A percentile compares a stretch with the other conserved stretches of the same genome.
These are phyloP conservation scores for Paratinospora sagittata DNA, from an alignment of 164 flowering plant species.

Conservation along the genomic window DNA sequence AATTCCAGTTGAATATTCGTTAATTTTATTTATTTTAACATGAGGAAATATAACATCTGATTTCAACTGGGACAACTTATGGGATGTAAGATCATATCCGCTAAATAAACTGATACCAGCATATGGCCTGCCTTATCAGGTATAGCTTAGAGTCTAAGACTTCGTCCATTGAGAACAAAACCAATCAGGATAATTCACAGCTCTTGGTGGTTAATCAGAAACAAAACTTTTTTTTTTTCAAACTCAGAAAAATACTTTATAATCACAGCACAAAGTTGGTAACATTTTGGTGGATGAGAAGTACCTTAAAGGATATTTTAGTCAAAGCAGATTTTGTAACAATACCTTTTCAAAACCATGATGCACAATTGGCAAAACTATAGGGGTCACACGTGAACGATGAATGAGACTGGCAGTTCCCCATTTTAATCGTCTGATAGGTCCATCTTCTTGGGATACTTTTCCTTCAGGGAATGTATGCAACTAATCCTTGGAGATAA, in stretches of 20 bases:
- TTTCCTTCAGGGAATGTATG: constrained; percentile 98
- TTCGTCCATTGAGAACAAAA: not conserved
- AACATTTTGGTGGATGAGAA: not conserved
- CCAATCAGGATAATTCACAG: not conserved
- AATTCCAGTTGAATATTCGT: not conserved
- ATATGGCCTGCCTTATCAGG: too few species aligned
- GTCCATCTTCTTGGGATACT: constrained; percentile 72
- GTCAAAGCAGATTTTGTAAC: not conserved
- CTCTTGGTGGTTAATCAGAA: not conserved
- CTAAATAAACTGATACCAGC: not conserved
- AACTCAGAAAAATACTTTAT: not conserved
- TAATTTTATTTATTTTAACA: not conserved
- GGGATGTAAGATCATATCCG: not conserved
- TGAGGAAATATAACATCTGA: not conserved
- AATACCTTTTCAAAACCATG: constrained; percentile 78
- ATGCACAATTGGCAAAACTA: constrained; percentile 89
- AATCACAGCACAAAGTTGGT: not conserved
- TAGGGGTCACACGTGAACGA: constrained; percentile 81
- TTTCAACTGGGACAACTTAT: not conserved
- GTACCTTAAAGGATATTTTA: not conserved
- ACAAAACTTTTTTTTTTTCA: too few species aligned
- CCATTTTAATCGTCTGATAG: constrained; percentile 86
- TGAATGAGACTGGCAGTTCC: constrained; percentile 97
- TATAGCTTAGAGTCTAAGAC: too few species aligned
- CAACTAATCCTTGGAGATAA: constrained; percentile 44